Evolutionary conservation across 139 green algal genomes (phyloP).

Genomic region (Auxenochlorella protothecoides): DNA sequence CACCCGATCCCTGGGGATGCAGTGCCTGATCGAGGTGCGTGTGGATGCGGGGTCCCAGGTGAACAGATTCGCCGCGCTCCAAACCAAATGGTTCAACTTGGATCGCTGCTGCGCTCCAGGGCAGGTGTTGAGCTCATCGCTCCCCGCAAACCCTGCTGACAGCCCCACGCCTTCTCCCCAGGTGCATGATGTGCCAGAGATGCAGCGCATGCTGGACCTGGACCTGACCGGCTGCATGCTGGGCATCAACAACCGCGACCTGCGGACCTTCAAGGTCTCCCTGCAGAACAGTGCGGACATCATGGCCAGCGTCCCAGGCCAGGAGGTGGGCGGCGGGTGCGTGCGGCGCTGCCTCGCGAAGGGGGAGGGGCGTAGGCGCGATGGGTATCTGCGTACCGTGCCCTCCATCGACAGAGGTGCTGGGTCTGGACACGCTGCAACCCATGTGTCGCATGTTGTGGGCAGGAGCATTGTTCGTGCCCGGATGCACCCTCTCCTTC

Average conservation of each 20-base stretch:
- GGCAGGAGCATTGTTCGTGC: too few species aligned
- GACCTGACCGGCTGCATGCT: constrained; percentile 73
- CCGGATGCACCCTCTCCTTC: too few species aligned
- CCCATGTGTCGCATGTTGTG: background rate
- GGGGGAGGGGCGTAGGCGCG: too few species aligned
- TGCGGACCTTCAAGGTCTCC: constrained; percentile 94
- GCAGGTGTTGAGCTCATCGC: too few species aligned
- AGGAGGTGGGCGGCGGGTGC: constrained; percentile 40
- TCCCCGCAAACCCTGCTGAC: background rate
- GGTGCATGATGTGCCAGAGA: constrained; percentile 82
- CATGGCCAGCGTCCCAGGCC: constrained; percentile 65
- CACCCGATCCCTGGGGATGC: constrained; percentile 55
- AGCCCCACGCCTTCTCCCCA: constrained; percentile 1
- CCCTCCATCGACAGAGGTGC: too few species aligned
- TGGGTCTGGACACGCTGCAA: background rate
- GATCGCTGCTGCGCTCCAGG: too few species aligned
- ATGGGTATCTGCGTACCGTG: too few species aligned
- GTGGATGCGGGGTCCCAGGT: background rate
- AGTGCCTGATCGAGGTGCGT: constrained; percentile 56
- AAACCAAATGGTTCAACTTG: too few species aligned
- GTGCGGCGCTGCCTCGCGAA: too few species aligned
- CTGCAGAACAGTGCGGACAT: constrained; percentile 71
- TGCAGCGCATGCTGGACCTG: constrained; percentile 82
- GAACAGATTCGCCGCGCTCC: background rate
- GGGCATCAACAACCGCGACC: constrained; percentile 98